These are phyloP conservation scores for Penicillium waksmanii DNA, from an alignment of 495 filamentous ascomycete genomes.

Conservation along the genomic window DNA sequence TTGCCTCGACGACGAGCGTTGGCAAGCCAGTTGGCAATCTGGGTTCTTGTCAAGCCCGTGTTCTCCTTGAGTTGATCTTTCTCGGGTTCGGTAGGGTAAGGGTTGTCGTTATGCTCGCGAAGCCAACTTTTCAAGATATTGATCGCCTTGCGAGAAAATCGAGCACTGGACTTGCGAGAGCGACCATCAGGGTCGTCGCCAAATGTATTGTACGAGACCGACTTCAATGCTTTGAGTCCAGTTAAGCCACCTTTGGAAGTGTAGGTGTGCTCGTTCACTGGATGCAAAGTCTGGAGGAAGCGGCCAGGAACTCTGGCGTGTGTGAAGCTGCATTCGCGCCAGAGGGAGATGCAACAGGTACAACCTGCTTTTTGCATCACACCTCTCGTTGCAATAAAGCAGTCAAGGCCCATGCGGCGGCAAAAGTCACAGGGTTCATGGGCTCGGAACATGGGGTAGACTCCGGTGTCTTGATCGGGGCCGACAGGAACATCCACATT, in stretches of 20 bases:
- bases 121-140: constrained; percentile 81
- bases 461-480: constrained; percentile 40
- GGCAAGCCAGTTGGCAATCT: constrained; percentile 86
- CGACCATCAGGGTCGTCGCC: constrained; percentile 43
- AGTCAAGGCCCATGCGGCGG: constrained; percentile 67
- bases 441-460: constrained; percentile 52
- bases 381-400: constrained; percentile 73
- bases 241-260: constrained; percentile 41
- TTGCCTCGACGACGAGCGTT: constrained; percentile 82
- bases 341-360: constrained; percentile 78
- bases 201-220: constrained; percentile 39
- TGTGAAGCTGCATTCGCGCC: constrained; percentile 73
- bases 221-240: constrained; percentile 45
- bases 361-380: constrained; percentile 65
- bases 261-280: constrained; percentile 52
- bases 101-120: constrained; percentile 70
- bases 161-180: constrained; percentile 60
- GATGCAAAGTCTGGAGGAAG: constrained; percentile 55
- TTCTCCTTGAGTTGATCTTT: constrained; percentile 71
- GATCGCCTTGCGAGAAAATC: constrained; percentile 73
- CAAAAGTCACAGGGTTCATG: constrained; percentile 73
- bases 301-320: constrained; percentile 48
- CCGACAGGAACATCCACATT: constrained; percentile 30
- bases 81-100: constrained; percentile 81
- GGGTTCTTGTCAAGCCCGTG: constrained; percentile 74